phyloP scores from a whole-genome alignment of 495 filamentous ascomycete species.

The Neurospora sp. region DNA sequence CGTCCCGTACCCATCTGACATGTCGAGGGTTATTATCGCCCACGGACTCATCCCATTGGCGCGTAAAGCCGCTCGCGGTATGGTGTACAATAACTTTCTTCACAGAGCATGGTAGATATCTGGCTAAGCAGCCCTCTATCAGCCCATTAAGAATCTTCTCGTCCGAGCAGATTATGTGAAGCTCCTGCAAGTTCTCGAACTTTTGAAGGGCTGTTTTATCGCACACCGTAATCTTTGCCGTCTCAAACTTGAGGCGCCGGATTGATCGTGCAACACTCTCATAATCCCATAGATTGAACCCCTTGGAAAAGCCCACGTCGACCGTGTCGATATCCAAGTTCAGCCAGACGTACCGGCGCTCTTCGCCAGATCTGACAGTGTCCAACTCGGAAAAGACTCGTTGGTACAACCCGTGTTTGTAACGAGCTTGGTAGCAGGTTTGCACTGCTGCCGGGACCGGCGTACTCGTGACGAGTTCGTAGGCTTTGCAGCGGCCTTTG shows the following conservation, averaged over 20 bases:
- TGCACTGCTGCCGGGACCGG: background rate
- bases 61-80: background rate
- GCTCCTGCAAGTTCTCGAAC: background rate
- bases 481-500: background rate
- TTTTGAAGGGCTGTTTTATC: too few species aligned
- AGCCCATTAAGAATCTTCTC: background rate
- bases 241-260: background rate
- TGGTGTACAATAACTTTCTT: background rate
- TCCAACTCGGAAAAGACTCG: background rate
- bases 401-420: background rate
- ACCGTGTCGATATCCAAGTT: background rate
- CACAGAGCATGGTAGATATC: too few species aligned
- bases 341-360: background rate
- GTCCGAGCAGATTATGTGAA: background rate
- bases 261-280: background rate
- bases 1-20: background rate
- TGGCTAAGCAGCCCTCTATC: too few species aligned
- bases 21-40: background rate
- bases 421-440: background rate
- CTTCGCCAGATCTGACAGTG: background rate
- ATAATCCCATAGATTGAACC: fast-evolving
- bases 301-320: background rate
- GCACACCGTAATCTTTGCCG: background rate
- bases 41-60: background rate
- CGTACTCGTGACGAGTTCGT: background rate